Base-by-base conservation (phyloP, 1,284 basidiomycete genomes). In the Vanrija sp. region DNA sequence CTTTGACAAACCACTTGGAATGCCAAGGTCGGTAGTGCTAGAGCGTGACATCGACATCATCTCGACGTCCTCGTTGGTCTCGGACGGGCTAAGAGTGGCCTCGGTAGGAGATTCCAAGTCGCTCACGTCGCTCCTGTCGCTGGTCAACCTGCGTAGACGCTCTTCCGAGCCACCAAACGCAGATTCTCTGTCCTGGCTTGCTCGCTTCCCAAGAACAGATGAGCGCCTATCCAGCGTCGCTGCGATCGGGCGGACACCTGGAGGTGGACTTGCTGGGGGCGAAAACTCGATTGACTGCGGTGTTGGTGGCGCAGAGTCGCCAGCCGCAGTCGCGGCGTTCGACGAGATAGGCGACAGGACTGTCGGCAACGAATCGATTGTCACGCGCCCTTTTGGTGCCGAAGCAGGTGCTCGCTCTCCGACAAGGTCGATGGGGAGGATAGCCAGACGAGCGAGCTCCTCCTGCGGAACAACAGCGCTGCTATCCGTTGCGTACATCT, bases 391-490 rank as follows among this genome's bases (percentile, higher is more conserved):
- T 42, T 49, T 54, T 9, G 18, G 14, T 6, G 46, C 26, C 1
- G 46, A 18, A 9, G 58, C 48, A 6, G 64, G 66, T 7, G 68
- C 59, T 43, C 56, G 52, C 38, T 58, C 54, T 6, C 50, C 46
- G 7, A 59, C 43, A 4, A 57, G 43, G 34, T 62, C 61, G 23
- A 62, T 43, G 6, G 61, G 61, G 14, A 62, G 46, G 29, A 75
- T 73, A n/a, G 75, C 75, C 1, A 77, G 65, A 18, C 74, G 73
- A 0, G 75, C 75, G 14, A 77, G 66, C 55, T 75, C 72, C 57
- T 74, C 72, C 16, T 67, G 65, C 5, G 75, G 75, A 19, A 66
- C 62, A 9, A 77, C 72, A 2, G 74, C 66, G 3, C 67, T 49
- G 3, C 43, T 29, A 29, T 71, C 69, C 2, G 70, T 69, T 19